phyloP scores from a whole-genome alignment of 2,329 filamentous ascomycete species.

The Aspergillus fischeri region DNA sequence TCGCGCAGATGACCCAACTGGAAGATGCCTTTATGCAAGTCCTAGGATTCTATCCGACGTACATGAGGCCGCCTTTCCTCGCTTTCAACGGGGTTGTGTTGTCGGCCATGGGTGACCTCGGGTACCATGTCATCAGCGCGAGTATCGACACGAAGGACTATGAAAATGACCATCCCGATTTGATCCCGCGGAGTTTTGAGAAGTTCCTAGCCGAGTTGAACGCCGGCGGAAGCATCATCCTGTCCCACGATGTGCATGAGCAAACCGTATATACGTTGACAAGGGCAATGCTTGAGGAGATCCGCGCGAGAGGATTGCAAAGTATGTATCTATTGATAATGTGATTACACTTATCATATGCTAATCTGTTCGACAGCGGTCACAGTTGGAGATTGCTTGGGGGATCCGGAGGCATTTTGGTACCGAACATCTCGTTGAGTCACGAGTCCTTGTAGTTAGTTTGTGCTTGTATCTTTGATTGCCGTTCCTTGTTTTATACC shows the following conservation, averaged over 20 bases:
- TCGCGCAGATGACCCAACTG: conserved; percentile 38
- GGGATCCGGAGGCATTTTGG: conserved; percentile 51
- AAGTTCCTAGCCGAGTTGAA: conserved; percentile 30
- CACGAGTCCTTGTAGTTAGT: not conserved
- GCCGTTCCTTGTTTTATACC: not conserved
- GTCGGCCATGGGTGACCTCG: conserved; percentile 36
- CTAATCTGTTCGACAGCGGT: conserved; percentile 35
- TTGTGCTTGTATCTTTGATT: not conserved
- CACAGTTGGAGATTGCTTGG: conserved; percentile 56
- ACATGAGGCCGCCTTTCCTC: conserved; percentile 48
- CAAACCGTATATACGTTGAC: conserved; percentile 33
- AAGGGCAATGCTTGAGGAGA: conserved; percentile 31
- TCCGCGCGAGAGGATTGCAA: conserved; percentile 40
- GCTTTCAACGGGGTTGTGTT: conserved; percentile 30
- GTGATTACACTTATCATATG: not conserved
- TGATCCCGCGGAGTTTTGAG: conserved; percentile 27
- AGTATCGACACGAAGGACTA: conserved; percentile 45
- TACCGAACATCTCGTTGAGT: conserved; percentile 33
- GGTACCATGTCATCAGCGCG: conserved; percentile 44
- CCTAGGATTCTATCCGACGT: conserved; percentile 44
- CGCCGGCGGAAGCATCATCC: conserved; percentile 28
- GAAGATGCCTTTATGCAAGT: conserved; percentile 39
- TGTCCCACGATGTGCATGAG: conserved; percentile 38
- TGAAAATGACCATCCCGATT: conserved; percentile 27
- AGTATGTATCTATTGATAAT: conserved; percentile 17